phyloP scores from a whole-genome alignment of 1,139 yeast genomes.

The Yamadazyma conglobata region DNA sequence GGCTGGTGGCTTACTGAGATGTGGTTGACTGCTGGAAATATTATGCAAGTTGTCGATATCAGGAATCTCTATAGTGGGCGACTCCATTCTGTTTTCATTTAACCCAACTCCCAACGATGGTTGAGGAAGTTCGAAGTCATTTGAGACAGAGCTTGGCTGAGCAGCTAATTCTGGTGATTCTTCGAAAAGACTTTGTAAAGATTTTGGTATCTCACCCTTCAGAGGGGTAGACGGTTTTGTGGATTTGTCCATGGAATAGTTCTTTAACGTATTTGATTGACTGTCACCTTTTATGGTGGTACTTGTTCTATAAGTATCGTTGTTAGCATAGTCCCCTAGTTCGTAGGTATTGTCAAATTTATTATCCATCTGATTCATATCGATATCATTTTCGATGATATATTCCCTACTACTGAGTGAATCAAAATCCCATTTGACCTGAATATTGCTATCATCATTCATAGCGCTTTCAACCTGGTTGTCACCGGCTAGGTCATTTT shows the following conservation, averaged over 20 bases:
- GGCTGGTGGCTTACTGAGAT: conserved; percentile 44
- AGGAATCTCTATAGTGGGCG: conserved; percentile 47
- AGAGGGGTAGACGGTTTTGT: conserved; percentile 9
- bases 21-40: conserved; percentile 22
- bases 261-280: conserved; percentile 8
- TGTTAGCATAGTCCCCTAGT: conserved; percentile 25
- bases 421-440: conserved; percentile 86
- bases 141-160: conserved; percentile 8
- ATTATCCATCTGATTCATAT: conserved; percentile 45
- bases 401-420: conserved; percentile 71
- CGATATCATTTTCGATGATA: conserved; percentile 63
- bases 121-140: conserved; percentile 17
- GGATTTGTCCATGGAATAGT: conserved; percentile 8
- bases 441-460: conserved; percentile 37
- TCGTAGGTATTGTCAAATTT: conserved; percentile 35
- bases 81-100: conserved; percentile 24
- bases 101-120: conserved; percentile 12
- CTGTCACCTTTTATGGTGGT: conserved; percentile 26
- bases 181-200: conserved; percentile 69
- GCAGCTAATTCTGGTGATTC: conserved; percentile 21
- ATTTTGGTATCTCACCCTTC: conserved; percentile 59
- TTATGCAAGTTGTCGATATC: conserved; percentile 39
- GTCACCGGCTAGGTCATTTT: conserved; percentile 22
- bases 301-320: conserved; percentile 25
- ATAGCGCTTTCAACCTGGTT: conserved; percentile 16